Base-by-base conservation (phyloP, 2,329 filamentous ascomycete genomes). In the Zalaria sp. region DNA sequence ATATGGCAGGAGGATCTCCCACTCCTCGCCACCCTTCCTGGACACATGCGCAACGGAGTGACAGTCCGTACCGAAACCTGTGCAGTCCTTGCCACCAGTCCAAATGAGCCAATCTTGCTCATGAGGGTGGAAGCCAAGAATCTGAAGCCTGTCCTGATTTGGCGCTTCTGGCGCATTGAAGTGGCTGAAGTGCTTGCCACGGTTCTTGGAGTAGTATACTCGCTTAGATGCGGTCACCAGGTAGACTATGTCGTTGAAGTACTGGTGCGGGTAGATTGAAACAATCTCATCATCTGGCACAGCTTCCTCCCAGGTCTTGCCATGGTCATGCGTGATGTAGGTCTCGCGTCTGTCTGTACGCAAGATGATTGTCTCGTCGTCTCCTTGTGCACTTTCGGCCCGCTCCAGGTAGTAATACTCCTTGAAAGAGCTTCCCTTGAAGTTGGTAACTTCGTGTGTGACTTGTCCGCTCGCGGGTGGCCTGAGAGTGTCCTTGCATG, bases 21-120 rank as follows among this genome's bases (percentile, higher is more conserved):
- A 98, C 39, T 75, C 71, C 27, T 68, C 63, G 28, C 89, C 89
- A 40, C 85, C 81, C 55, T 94, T 85, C 28, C 68, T 79, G 31
- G 83, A 86, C 43, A 85, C 69, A 36, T 83, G 86, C 2, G 88
- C 85, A 47, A 83, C 76, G 1, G 69, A 69, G 52, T 83, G 80
- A 58, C 88, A 95, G 29, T 74, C 58, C 27, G 66, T 63, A 10
- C 61, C 63, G 3, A 65, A 57, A 28, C 59, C 60, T 35, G 78
- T 73, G 56, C 85, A 93, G 47, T 81, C 74, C 48, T 77, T 65
- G 6, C 66, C 65, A 34, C 88, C 89, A 38, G 82, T 77, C 87
- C 88, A 96, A 46, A 98, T 83, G 35, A 96, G 69, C 86, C 87
- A 95, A 53, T 94, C 83, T 57, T 81, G 82, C 53, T 82, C 75